Conservation (phyloP, 108 stramenopile genomes). For the Aurantiochytrium sp. region DNA sequence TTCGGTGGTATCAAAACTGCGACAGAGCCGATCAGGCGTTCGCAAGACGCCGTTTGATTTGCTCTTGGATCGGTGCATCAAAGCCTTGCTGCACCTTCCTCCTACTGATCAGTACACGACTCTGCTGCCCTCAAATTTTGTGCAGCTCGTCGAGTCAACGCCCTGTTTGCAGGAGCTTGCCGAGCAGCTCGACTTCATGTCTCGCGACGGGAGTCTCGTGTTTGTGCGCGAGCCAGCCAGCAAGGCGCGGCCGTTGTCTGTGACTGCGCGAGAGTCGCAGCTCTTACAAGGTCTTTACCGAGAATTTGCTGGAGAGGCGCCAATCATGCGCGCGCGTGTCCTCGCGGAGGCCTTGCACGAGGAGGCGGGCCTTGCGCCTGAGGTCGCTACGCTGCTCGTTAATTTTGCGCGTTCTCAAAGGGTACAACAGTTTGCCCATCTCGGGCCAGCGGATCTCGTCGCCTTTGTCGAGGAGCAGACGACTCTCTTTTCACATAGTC, state of each 20-base stretch:
- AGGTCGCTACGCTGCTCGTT: background rate
- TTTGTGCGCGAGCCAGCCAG: background rate
- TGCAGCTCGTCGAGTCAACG: background rate
- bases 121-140: background rate
- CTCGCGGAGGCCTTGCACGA: background rate
- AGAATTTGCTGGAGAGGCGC: background rate
- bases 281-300: background rate
- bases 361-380: background rate
- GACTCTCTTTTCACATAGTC: background rate
- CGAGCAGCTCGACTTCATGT: background rate
- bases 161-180: background rate
- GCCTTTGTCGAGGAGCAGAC: background rate
- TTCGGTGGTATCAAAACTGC: background rate
- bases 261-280: background rate
- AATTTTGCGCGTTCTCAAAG: background rate
- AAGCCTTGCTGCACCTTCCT: background rate
- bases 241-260: background rate
- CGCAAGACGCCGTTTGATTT: background rate
- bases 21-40: background rate
- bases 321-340: background rate
- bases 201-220: background rate
- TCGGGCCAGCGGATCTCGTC: background rate
- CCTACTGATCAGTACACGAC: background rate
- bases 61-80: background rate
- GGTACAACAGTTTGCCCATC: background rate